Base-by-base conservation (phyloP, 371 early-diverging fungal species). In the Actinomortierella ambigua region DNA sequence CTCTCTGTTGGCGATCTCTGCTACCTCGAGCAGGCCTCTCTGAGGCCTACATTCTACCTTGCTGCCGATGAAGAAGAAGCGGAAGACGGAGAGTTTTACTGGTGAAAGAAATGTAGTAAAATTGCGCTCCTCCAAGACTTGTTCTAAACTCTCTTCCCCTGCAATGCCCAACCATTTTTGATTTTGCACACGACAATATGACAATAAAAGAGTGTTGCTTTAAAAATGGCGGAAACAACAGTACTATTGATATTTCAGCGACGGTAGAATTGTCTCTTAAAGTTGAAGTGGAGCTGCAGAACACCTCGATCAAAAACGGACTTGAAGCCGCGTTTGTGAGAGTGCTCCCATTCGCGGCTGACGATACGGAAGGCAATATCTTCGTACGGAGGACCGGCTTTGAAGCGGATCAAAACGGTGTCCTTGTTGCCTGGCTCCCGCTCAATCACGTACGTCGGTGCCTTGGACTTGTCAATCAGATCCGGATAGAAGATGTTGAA, bases 401-500 rank as follows among this genome's bases (percentile, higher is more conserved):
- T 87, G 79, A 97, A 98, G 47, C 91, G 85, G 58, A 97, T 83
- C 26, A 97, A 69, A 2, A 90, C 92, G 0, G 95, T 95, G 43
- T 95, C 91, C 2, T 79, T 76, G 20, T 82, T 83, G 26, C 76
- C 91, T 17, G 88, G 88, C 46, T 96, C 95, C 39, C 82, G 83
- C 58, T 91, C 91, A 49, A 93, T 85, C 55, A 78, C 83, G 69
- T 95, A 97, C 0, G 96, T 96, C 1, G 97, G 96, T 24, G 96
- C 93, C 48, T 78, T 77, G 13, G 89, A 79, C 67, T 90, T 92
- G 76, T 96, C 96, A 68, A 96, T 91, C 9, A 98, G 87, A 71
- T 97, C 97, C 6, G 98, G 98, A 76, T 96, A 98, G 77, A 97
- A 98, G 41, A 98, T 87, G 78, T 96, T 96, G 68, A 92, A 82